Evolutionary conservation across 2,329 filamentous ascomycete species (phyloP), one percentile per base, ranked within the genome.

Genomic region (Penicillium sp.): DNA sequence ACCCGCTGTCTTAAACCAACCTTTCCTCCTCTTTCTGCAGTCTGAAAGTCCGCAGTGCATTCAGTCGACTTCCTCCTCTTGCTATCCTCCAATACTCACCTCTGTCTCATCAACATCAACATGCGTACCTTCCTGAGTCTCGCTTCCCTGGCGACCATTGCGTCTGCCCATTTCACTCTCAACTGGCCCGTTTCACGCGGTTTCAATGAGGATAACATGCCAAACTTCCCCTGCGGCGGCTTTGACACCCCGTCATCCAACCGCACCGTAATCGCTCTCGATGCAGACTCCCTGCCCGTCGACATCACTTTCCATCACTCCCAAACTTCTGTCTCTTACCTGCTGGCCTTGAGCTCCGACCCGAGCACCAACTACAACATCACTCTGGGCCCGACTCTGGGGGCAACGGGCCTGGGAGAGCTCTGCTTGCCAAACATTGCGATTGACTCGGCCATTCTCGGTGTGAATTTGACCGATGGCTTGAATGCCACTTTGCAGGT

Each of bases 401-500:
- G 85, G 78, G 75, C 82, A 71, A 66, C 84, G 74, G 71, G 88
- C 66, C 71, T 81, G 18, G 86, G 88, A 47, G 78, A 80, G 47
- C 84, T 91, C 65, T 92, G 88, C 72, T 64, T 91, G 12, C 81
- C 84, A 8, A 71, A 78, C 60, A 73, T 91, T 14, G 68, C 72
- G 28, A 71, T 74, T 6, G 61, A 63, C 33, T 56, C 65, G 47
- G 55, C 63, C 3, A 24, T 61, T 5, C 55, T 72, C 12, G 74
- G 74, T 5, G 61, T 83, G 23, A 77, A 77, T 49, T 71, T 86
- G 38, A 69, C 68, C 23, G 83, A 88, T 38, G 88, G 88, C 43
- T 79, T 81, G 61, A 77, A 82, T 48, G 88, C 81, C 14, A 87
- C 83, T 30, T 75, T 91, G 55, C 88, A 91, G 74, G 83, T 91